Conservation (phyloP, 352 stramenopile species). For the Blastocystis sp. region DNA sequence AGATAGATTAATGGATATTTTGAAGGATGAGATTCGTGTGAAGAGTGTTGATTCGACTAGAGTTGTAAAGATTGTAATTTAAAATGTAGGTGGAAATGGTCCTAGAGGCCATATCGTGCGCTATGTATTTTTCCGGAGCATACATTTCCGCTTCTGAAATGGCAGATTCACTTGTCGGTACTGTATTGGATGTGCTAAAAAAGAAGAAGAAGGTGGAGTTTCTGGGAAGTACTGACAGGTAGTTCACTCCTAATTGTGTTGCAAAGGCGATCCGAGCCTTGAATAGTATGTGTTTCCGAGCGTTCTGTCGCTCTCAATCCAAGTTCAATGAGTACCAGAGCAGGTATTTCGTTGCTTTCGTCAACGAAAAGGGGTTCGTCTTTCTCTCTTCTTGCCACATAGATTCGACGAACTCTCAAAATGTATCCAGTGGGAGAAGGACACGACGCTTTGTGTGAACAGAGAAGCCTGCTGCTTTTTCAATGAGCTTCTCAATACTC, state of each 20-base stretch:
- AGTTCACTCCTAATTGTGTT: not conserved
- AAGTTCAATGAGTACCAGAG: not conserved
- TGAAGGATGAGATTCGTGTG: not conserved
- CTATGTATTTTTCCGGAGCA: slow-evolving; percentile 34
- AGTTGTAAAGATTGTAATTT: not conserved
- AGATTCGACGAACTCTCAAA: not conserved
- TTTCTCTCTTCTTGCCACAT: not conserved
- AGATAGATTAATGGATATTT: not conserved
- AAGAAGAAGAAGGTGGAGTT: not conserved
- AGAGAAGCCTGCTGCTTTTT: slow-evolving; percentile 7
- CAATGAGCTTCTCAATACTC: not conserved
- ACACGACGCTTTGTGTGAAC: not conserved
- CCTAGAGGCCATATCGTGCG: not conserved
- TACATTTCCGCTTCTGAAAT: not conserved
- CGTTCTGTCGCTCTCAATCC: not conserved
- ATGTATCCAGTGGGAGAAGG: not conserved
- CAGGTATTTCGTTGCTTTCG: not conserved
- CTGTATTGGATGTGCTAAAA: not conserved
- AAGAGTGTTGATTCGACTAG: not conserved
- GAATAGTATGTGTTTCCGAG: not conserved
- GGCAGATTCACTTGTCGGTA: not conserved
- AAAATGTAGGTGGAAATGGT: not conserved
- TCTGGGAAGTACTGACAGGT: not conserved
- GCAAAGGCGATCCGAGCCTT: not conserved
- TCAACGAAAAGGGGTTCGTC: not conserved